Evolutionary conservation across 2,329 filamentous ascomycete genomes (phyloP).

Genomic region (Aspergillus fructus): DNA sequence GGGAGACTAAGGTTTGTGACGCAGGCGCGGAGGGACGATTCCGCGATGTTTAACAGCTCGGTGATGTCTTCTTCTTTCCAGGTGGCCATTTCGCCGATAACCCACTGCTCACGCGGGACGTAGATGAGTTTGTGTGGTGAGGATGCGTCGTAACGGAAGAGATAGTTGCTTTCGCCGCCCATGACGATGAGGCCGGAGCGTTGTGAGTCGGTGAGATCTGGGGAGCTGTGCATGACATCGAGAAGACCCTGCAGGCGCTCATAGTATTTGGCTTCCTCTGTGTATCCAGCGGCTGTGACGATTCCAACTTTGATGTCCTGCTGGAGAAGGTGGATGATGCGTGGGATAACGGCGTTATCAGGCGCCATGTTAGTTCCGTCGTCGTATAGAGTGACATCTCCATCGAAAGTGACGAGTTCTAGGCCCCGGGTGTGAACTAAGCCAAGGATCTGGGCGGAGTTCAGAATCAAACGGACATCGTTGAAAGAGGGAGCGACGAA

Average conservation of each 20-base stretch:
- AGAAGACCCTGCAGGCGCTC: constrained; percentile 82
- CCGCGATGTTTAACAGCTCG: constrained; percentile 82
- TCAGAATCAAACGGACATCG: constrained; percentile 87
- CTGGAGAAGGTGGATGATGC: constrained; percentile 68
- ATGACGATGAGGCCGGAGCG: constrained; percentile 84
- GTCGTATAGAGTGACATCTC: constrained; percentile 93
- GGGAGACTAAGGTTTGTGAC: constrained; percentile 76
- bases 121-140: constrained; percentile 67
- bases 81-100: constrained; percentile 55
- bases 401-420: constrained; percentile 91
- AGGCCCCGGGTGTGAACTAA: constrained; percentile 72
- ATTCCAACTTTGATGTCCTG: constrained; percentile 85
- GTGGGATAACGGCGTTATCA: constrained; percentile 72
- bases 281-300: constrained; percentile 95
- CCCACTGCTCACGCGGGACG: constrained; percentile 59
- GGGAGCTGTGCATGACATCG: constrained; percentile 68
- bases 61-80: constrained; percentile 67
- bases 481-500: constrained; percentile 98
- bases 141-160: constrained; percentile 72
- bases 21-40: constrained; percentile 79
- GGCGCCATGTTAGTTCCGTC: constrained; percentile 78
- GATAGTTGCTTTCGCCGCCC: constrained; percentile 94
- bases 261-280: constrained; percentile 82
- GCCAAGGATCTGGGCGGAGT: constrained; percentile 91
- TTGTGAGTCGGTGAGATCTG: constrained; percentile 61